Conservation (phyloP, 2,329 filamentous ascomycete species). For the Fusarium sp. region DNA sequence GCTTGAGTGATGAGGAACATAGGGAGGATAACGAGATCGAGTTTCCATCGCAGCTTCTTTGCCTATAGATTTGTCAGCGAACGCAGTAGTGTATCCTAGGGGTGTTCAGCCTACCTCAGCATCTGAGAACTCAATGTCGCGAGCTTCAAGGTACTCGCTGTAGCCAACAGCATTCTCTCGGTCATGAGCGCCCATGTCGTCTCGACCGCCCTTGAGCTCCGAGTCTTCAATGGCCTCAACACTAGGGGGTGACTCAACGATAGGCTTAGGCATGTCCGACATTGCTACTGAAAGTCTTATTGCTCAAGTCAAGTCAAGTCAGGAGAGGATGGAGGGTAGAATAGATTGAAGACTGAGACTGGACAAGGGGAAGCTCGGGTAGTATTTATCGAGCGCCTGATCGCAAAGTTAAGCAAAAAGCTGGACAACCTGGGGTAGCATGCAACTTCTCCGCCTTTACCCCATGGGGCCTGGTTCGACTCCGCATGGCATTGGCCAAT, state of each 20-base stretch:
- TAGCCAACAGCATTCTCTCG: slow-evolving; percentile 4
- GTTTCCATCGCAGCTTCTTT: slow-evolving; percentile 1
- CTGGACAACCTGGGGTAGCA: not conserved
- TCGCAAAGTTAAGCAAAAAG: not conserved
- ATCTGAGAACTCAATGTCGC: slow-evolving; percentile 5
- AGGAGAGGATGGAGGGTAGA: too few species aligned
- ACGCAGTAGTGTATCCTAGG: not conserved
- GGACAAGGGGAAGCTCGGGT: not conserved
- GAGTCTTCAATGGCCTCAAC: not conserved
- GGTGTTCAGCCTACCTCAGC: not conserved
- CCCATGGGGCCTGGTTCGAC: slow-evolving; percentile 2
- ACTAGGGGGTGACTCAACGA: not conserved
- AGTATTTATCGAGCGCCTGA: not conserved
- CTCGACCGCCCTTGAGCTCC: not conserved
- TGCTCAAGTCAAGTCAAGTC: not conserved
- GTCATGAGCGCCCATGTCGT: not conserved
- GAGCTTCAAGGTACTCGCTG: slow-evolving; percentile 1
- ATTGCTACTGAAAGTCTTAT: not conserved
- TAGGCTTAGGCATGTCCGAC: not conserved
- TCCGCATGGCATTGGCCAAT: not conserved
- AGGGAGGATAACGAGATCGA: slow-evolving; percentile 6
- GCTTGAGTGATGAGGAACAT: slow-evolving; percentile 3
- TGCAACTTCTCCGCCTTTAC: not conserved
- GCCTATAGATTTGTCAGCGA: not conserved
- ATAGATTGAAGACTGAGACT: not conserved